Conservation (phyloP, 495 filamentous ascomycete species). For the Staphylotrichum longicolle region DNA sequence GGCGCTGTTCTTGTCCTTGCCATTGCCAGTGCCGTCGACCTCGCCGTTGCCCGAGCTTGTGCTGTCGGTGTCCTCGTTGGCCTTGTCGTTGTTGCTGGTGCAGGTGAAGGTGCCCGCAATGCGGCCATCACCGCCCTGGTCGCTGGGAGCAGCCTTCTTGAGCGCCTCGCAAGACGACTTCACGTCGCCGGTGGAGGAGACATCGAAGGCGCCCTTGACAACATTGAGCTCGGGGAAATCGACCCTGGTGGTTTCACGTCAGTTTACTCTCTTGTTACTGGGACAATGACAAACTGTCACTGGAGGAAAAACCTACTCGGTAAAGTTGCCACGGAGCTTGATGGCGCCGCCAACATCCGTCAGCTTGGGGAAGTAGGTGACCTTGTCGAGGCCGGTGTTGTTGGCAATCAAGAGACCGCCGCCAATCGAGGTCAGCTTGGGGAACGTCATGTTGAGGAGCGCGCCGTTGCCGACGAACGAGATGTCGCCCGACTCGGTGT, state of each 20-base stretch:
- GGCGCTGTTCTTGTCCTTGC: constrained; percentile 33
- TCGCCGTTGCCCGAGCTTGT: constrained; percentile 27
- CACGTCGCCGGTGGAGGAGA: constrained; percentile 70
- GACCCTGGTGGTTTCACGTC: constrained; percentile 53
- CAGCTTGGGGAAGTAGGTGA: constrained; percentile 66
- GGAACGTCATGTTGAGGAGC: constrained; percentile 75
- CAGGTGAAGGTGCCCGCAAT: constrained; percentile 66
- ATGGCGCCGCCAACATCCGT: constrained; percentile 76
- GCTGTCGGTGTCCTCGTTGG: constrained; percentile 42
- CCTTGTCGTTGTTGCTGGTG: constrained; percentile 43
- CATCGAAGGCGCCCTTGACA: constrained; percentile 83
- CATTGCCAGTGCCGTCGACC: constrained; percentile 17
- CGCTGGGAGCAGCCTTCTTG: constrained; percentile 37
- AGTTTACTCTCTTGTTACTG: constrained; percentile 4
- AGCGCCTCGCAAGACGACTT: constrained; percentile 47
- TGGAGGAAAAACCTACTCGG: constrained; percentile 57
- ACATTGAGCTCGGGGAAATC: constrained; percentile 64
- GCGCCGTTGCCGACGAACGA: constrained; percentile 75
- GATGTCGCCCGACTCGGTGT: constrained; percentile 63
- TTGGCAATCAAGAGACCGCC: constrained; percentile 82
- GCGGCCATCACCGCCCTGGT: constrained; percentile 39
- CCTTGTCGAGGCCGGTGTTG: constrained; percentile 67
- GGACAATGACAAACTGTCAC: neutral
- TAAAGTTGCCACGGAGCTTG: constrained; percentile 84
- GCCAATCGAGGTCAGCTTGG: constrained; percentile 61